Percentiles rank a stretch among this genome's conserved stretches.
These are phyloP conservation scores for Venturia carpophila DNA, from an alignment of 2,329 filamentous ascomycete species.

Conservation along the genomic window DNA sequence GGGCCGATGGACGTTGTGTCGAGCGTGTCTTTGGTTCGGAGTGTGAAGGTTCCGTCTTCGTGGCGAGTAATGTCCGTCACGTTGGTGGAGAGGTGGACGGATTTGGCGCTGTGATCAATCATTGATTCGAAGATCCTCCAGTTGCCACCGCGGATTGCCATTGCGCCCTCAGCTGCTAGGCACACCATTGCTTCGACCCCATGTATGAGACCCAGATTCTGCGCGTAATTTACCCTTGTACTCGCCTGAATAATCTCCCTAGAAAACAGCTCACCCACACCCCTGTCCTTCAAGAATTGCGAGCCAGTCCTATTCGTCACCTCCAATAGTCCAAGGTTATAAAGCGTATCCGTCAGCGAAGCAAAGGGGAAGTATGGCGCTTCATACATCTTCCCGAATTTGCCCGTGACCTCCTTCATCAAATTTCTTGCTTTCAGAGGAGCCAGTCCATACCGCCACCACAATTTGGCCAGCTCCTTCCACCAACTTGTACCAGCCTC, in stretches of 20 bases:
- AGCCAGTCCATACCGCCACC: constrained; percentile 78
- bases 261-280: constrained; percentile 59
- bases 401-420: constrained; percentile 61
- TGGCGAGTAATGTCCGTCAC: constrained; percentile 51
- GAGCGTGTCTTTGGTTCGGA: constrained; percentile 30
- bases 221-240: constrained; percentile 90
- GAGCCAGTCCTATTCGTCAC: constrained; percentile 65
- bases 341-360: constrained; percentile 61
- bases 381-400: constrained; percentile 74
- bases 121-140: constrained; percentile 90
- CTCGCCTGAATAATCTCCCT: constrained; percentile 82
- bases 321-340: constrained; percentile 58
- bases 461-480: constrained; percentile 71
- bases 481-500: constrained; percentile 50
- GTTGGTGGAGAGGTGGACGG: constrained; percentile 56
- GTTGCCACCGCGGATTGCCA: constrained; percentile 75
- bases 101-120: constrained; percentile 56
- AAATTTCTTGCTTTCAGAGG: constrained; percentile 66
- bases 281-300: constrained; percentile 61
- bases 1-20: not conserved
- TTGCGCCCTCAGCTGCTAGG: constrained; percentile 79
- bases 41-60: constrained; percentile 34
- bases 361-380: constrained; percentile 75
- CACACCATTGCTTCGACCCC: constrained; percentile 87
- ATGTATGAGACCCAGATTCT: constrained; percentile 79